phyloP scores from a whole-genome alignment of 257 asterid species.

The Ballota nigra region DNA sequence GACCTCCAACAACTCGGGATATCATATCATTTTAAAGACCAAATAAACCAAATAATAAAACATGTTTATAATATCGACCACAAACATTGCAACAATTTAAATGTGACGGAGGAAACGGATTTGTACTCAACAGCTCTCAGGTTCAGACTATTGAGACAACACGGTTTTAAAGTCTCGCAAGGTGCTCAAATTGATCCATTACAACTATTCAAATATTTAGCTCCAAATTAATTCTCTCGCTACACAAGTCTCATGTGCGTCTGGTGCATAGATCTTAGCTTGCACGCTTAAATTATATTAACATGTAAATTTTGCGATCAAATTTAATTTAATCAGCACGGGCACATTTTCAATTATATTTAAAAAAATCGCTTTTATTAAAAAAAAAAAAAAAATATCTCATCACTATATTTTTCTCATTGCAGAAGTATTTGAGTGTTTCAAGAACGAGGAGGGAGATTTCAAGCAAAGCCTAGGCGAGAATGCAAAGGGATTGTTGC shows the following conservation, averaged over 20 bases:
- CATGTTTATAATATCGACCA: background rate
- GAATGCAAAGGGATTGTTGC: conserved; percentile 26
- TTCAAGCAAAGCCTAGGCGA: background rate
- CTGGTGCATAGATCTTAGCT: too few relatives aligned
- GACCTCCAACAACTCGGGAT: background rate
- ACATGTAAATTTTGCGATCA: too few relatives aligned
- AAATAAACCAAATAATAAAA: background rate
- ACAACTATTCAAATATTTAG: too few relatives aligned
- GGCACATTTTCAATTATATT: too few relatives aligned
- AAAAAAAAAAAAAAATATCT: too few relatives aligned
- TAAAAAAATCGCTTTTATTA: too few relatives aligned
- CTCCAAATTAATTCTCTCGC: too few relatives aligned
- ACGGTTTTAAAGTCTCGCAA: background rate
- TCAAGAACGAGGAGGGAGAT: conserved; percentile 11
- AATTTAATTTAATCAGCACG: too few relatives aligned
- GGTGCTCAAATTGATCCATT: background rate
- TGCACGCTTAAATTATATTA: too few relatives aligned
- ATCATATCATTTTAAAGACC: background rate
- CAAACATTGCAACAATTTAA: background rate
- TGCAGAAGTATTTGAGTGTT: conserved; percentile 8
- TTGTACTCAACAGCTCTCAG: conserved; percentile 4
- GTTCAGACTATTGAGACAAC: background rate
- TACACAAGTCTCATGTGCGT: too few relatives aligned
- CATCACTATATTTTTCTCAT: too few relatives aligned
- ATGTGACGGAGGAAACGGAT: background rate